A percentile compares a stretch with the other conserved stretches of the same genome.
These are phyloP conservation scores for Globisporangium lucens DNA, from an alignment of 352 stramenopile species.

Conservation along the genomic window DNA sequence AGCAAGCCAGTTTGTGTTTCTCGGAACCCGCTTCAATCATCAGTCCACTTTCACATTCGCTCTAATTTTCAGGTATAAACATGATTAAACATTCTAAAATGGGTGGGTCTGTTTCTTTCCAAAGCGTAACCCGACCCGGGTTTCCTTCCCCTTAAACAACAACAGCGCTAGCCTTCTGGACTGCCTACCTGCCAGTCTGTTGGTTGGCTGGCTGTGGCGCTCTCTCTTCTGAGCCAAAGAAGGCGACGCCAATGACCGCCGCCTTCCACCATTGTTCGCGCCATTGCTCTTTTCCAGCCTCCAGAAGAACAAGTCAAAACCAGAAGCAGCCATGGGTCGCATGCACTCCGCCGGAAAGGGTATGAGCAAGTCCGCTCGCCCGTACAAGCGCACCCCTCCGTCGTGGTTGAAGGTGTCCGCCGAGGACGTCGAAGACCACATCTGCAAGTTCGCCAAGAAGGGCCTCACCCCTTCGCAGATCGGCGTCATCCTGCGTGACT, in stretches of 20 bases:
- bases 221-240: background rate
- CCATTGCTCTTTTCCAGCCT: slow-evolving; percentile 62
- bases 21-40: background rate
- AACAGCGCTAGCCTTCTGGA: background rate
- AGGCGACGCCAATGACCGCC: background rate
- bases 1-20: background rate
- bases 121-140: background rate
- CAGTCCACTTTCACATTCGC: background rate
- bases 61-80: background rate
- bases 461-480: slow-evolving; percentile 97
- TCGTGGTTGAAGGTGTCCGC: slow-evolving; percentile 98
- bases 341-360: slow-evolving; percentile 99
- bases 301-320: slow-evolving; percentile 43
- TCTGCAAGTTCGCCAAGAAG: slow-evolving; percentile 99
- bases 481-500: slow-evolving; percentile 99
- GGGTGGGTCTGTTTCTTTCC: background rate
- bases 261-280: background rate
- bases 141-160: background rate
- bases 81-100: background rate
- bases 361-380: slow-evolving; percentile 98
- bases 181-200: background rate
- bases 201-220: slow-evolving; percentile 30
- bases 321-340: slow-evolving; percentile 92
- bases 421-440: slow-evolving; percentile 97
- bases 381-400: slow-evolving; percentile 98